phyloP scores from a whole-genome alignment of 2,329 filamentous ascomycete genomes.

The Ceratocystis cubensis region DNA sequence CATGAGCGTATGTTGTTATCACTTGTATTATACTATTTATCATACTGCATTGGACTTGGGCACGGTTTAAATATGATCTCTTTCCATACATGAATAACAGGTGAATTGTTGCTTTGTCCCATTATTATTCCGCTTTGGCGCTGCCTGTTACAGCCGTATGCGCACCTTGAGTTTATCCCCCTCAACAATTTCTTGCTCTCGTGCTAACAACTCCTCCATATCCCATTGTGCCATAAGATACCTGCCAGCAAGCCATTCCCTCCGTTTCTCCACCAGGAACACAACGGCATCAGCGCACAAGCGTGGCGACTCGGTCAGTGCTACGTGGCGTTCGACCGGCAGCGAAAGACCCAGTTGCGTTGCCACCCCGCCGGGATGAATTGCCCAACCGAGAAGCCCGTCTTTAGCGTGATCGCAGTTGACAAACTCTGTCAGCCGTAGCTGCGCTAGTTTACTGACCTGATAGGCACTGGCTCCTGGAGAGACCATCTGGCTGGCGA shows the following conservation, averaged over 20 bases:
- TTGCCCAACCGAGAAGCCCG: constrained; percentile 31
- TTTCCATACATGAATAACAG: background rate
- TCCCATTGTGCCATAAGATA: constrained; percentile 37
- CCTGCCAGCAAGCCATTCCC: constrained; percentile 35
- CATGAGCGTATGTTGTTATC: background rate
- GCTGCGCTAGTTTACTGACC: constrained; percentile 37
- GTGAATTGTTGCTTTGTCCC: background rate
- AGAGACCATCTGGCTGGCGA: constrained; percentile 31
- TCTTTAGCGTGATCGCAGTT: constrained; percentile 34
- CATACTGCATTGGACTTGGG: background rate
- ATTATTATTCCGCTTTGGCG: no score
- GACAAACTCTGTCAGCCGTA: constrained; percentile 38
- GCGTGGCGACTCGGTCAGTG: constrained; percentile 30
- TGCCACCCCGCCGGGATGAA: constrained; percentile 32
- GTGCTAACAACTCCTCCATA: constrained; percentile 33
- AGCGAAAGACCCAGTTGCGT: constrained; percentile 27
- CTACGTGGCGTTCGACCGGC: constrained; percentile 9
- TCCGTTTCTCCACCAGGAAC: constrained; percentile 32
- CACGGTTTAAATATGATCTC: background rate
- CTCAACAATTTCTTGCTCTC: constrained; percentile 33
- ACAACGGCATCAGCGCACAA: constrained; percentile 34
- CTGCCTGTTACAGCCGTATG: constrained; percentile 10
- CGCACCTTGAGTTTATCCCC: constrained; percentile 23
- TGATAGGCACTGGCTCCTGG: constrained; percentile 34
- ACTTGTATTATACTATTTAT: background rate